A percentile compares a stretch with the other conserved stretches of the same genome.
Evolutionary conservation across 176 grass and related monocot genomes (phyloP).

Genomic region (Avena sativa): DNA sequence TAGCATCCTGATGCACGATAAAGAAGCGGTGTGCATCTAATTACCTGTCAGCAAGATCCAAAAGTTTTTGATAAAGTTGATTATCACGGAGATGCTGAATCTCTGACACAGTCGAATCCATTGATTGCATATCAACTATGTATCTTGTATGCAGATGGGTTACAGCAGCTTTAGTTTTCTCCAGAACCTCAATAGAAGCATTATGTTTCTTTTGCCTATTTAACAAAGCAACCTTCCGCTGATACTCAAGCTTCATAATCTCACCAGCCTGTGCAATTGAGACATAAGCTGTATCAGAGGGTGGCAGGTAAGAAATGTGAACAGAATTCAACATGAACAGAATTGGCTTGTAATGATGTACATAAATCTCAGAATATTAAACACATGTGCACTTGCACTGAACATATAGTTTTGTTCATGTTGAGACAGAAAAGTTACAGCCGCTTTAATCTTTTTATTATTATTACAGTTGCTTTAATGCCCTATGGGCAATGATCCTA

Average conservation of each 20-base stretch:
- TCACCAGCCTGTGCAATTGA: conserved; percentile 73
- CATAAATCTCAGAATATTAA: background rate
- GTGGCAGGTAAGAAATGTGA: background rate
- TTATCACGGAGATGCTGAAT: conserved; percentile 92
- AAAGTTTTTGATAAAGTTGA: conserved; percentile 77
- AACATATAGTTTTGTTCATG: background rate
- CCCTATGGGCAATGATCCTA: background rate
- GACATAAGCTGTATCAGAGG: conserved; percentile 33
- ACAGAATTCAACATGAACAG: conserved; percentile 5
- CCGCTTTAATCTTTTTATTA: background rate
- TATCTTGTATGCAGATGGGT: conserved; percentile 96
- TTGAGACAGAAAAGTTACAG: background rate
- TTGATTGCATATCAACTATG: conserved; percentile 98
- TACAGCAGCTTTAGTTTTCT: conserved; percentile 97
- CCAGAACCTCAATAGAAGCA: conserved; percentile 73
- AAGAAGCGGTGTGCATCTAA: conserved; percentile 24
- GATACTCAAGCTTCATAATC: conserved; percentile 99
- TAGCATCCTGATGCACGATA: background rate
- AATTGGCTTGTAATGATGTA: background rate
- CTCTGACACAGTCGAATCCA: conserved; percentile 98
- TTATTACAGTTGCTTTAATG: background rate
- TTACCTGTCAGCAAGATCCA: conserved; percentile 86
- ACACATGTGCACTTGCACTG: conserved; percentile 4
- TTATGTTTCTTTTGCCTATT: conserved; percentile 91
- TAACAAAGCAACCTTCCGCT: conserved; percentile 91